phyloP scores from a whole-genome alignment of 2,329 filamentous ascomycete species.

The Aspergillus fumigatus region DNA sequence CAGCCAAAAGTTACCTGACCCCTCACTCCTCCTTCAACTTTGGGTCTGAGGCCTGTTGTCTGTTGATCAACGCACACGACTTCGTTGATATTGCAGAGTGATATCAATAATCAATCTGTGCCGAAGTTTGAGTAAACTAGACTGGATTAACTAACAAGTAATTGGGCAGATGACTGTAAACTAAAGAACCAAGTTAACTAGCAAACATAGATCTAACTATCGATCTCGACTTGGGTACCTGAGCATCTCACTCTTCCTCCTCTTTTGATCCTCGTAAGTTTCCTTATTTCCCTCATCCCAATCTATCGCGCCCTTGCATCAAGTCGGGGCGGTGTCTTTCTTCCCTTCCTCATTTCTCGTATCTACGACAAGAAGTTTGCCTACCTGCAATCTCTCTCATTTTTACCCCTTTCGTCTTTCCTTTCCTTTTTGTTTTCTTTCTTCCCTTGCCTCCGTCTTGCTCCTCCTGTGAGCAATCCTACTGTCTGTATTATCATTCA shows the following conservation, averaged over 20 bases:
- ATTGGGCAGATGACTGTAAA: neutral
- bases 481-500: neutral
- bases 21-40: neutral
- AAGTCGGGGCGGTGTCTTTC: neutral
- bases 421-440: slow-evolving; percentile 3
- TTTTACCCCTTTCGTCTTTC: slow-evolving; percentile 7
- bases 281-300: neutral
- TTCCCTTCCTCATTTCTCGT: neutral
- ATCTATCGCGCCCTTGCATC: neutral
- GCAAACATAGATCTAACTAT: no score
- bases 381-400: neutral
- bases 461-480: neutral
- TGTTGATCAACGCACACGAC: neutral
- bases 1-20: neutral
- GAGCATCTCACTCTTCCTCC: neutral
- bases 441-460: neutral
- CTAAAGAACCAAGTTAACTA: no score
- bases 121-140: no score
- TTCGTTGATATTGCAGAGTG: neutral
- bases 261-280: neutral
- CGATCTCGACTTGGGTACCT: no score
- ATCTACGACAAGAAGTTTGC: neutral
- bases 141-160: neutral
- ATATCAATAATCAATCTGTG: no score
- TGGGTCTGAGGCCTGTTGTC: neutral